These are phyloP conservation scores for Trichoderma simmonsii DNA, from an alignment of 2,329 filamentous ascomycete genomes.

Conservation along the genomic window DNA sequence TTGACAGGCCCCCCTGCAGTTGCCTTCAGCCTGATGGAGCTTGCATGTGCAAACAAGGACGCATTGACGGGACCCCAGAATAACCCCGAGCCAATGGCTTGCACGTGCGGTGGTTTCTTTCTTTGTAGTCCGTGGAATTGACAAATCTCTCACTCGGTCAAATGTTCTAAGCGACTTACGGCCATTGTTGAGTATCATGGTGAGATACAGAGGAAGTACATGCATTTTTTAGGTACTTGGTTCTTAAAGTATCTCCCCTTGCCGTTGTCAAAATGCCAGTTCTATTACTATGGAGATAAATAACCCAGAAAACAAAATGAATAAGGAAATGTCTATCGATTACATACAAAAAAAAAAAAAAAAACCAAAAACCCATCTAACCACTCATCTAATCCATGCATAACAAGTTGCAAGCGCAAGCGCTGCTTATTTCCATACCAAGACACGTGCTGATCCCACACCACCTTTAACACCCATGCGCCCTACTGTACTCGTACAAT, in stretches of 20 bases:
- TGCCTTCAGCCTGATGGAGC: neutral
- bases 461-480: neutral
- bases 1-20: neutral
- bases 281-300: neutral
- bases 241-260: neutral
- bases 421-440: neutral
- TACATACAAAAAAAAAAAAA: neutral
- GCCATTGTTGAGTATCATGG: neutral
- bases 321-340: neutral
- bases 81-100: neutral
- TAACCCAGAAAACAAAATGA: neutral
- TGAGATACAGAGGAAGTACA: neutral
- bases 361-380: neutral
- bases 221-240: neutral
- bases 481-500: neutral
- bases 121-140: neutral
- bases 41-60: neutral
- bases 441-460: slow-evolving; percentile 1
- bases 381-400: neutral
- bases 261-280: neutral
- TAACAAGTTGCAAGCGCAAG: neutral
- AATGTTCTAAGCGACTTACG: neutral
- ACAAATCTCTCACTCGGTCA: neutral
- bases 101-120: neutral
- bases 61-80: neutral